phyloP scores from a whole-genome alignment of 345 rosid species.

The Noccaea caerulescens region DNA sequence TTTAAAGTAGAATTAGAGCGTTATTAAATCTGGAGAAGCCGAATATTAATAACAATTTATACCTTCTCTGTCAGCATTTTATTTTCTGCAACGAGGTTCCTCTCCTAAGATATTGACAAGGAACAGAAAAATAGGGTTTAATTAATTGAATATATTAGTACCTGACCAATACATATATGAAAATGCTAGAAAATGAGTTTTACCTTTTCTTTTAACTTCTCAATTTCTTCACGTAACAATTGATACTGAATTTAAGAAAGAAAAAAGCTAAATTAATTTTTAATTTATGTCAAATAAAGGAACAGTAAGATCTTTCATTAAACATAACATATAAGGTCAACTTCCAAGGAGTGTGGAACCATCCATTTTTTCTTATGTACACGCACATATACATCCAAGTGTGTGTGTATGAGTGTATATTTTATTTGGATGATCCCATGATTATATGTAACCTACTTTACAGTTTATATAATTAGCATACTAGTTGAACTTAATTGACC shows the following conservation, averaged over 20 bases:
- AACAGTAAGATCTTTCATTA: neutral
- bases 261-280: neutral
- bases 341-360: neutral
- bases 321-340: conserved; percentile 1
- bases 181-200: conserved; percentile 18
- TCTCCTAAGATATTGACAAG: conserved; percentile 55
- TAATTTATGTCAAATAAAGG: no score
- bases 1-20: neutral
- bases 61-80: conserved; percentile 58
- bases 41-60: neutral
- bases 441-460: neutral
- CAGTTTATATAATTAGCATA: neutral
- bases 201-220: conserved; percentile 73
- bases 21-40: neutral
- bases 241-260: conserved; percentile 53
- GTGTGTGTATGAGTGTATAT: neutral
- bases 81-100: conserved; percentile 56
- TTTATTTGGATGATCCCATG: conserved; percentile 6
- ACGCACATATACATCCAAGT: conserved; percentile 3
- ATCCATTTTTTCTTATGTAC: conserved; percentile 5
- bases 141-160: neutral
- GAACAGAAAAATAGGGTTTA: neutral
- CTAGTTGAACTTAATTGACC: neutral
- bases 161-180: neutral
- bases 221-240: conserved; percentile 61